Evolutionary conservation across 2,329 filamentous ascomycete genomes (phyloP).

Genomic region (Drechslerella dactyloides): DNA sequence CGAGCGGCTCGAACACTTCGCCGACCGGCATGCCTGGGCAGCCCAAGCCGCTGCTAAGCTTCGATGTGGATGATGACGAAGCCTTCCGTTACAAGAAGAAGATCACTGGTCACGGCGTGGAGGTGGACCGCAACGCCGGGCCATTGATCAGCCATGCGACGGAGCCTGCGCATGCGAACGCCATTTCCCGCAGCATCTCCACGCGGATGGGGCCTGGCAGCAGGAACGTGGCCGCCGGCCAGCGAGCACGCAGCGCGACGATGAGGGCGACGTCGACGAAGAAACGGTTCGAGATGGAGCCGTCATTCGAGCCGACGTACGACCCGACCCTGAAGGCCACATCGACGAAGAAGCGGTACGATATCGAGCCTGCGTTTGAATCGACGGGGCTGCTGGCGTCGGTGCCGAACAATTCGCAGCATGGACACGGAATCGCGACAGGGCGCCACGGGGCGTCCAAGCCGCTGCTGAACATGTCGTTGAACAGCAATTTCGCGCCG

Average conservation of each 20-base stretch:
- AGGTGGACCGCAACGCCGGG: slow-evolving; percentile 31
- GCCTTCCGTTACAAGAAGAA: slow-evolving; percentile 40
- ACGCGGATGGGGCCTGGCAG: slow-evolving; percentile 25
- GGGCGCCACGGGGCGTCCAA: slow-evolving; percentile 29
- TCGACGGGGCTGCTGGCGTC: slow-evolving; percentile 45
- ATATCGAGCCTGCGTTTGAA: slow-evolving; percentile 28
- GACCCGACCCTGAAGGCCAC: slow-evolving; percentile 14
- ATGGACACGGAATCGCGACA: slow-evolving; percentile 38
- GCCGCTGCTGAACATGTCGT: slow-evolving; percentile 42
- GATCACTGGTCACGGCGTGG: slow-evolving; percentile 43
- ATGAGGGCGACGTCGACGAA: slow-evolving; percentile 22
- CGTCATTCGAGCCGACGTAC: slow-evolving; percentile 12
- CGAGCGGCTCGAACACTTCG: slow-evolving; percentile 8
- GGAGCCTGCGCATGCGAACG: slow-evolving; percentile 22
- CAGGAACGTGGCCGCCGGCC: slow-evolving; percentile 3
- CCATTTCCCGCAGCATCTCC: slow-evolving; percentile 32
- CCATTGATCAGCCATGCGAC: slow-evolving; percentile 44
- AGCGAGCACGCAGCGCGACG: slow-evolving; percentile 33
- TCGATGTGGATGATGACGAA: slow-evolving; percentile 37
- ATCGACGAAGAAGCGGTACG: slow-evolving; percentile 31
- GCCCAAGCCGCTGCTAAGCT: slow-evolving; percentile 32
- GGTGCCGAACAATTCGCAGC: slow-evolving; percentile 10
- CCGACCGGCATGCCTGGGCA: slow-evolving; percentile 17
- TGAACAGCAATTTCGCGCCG: slow-evolving; percentile 43
- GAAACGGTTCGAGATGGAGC: slow-evolving; percentile 15